Base-by-base conservation (phyloP, 768 basidiomycete species). In the Russula emetica region DNA sequence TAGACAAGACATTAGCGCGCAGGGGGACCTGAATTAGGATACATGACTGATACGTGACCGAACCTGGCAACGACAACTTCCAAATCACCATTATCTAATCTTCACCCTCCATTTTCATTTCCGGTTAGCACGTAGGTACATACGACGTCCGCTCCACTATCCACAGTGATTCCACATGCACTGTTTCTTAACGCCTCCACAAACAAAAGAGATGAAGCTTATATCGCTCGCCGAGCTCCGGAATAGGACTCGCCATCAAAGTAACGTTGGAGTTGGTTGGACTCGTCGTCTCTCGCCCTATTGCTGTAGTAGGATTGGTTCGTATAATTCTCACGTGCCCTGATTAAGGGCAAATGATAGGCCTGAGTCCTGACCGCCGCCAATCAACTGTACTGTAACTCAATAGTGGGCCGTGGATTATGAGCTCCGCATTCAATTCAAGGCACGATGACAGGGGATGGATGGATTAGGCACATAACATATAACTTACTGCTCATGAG, bases 81-180 rank as follows among this genome's bases (percentile, higher is more conserved):
- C n/a, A 22, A 34, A 5, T 13, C 18, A 47, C 16, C 20, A 30
- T 44, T 45, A 42, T 6, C 40, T 26, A 51, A 44, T 42, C 10
- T 18, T 56, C 42, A 14, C 62, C 55, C 32, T 52, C 26, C 44
- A 44, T 32, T 30, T 30, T 57, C 61, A 62, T 52, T 55, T 63
- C 20, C 32, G 56, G 62, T 36, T 63, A 63, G 62, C 13, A 16
- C 40, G 20, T 13, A 36, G n/a, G 44, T 26, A 45, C 30, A 1
- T 1, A 44, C 45, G 40, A 45, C 38, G 38, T 40, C 42, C 34
- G 32, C 6, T 51, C 52, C 42, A 44, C 42, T 13, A 13, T 5
- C 36, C 13, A 36, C 36, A 13, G 36, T 42, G 13, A 0, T n/a
- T 14, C 20, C 36, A 28, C 38, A n/a, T 11, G 10, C 42, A 9